Evolutionary conservation across 352 stramenopile genomes (phyloP).

Genomic region (Pythium coloratum): DNA sequence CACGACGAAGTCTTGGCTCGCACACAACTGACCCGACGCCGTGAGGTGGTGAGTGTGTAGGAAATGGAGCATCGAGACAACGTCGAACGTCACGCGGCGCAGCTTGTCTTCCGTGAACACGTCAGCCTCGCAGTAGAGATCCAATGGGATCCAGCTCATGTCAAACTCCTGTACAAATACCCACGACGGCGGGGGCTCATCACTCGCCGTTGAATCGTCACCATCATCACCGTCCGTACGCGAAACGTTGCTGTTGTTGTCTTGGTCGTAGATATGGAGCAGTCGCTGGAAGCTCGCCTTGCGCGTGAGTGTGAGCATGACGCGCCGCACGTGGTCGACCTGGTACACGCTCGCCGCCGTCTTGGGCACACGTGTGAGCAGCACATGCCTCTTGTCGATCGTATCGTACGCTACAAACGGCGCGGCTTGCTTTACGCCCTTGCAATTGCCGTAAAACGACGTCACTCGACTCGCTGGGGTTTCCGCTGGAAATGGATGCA

Average conservation of each 20-base stretch:
- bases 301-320: conserved; percentile 36
- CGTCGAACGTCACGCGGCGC: conserved; percentile 47
- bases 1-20: conserved; percentile 50
- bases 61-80: conserved; percentile 57
- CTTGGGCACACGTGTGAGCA: conserved; percentile 24
- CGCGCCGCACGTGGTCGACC: conserved; percentile 43
- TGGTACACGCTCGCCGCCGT: conserved; percentile 33
- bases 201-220: background rate
- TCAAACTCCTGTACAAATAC: conserved; percentile 59
- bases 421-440: background rate
- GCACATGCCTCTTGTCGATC: conserved; percentile 14
- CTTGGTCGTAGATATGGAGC: conserved; percentile 50
- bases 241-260: conserved; percentile 8
- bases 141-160: conserved; percentile 32
- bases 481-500: conserved; percentile 14
- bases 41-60: conserved; percentile 54
- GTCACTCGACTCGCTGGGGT: background rate
- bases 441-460: conserved; percentile 2
- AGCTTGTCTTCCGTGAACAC: conserved; percentile 48
- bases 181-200: conserved; percentile 26
- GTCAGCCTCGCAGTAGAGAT: conserved; percentile 27
- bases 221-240: background rate
- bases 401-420: conserved; percentile 20
- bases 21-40: conserved; percentile 46
- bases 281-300: conserved; percentile 44